Evolutionary conservation across 139 green algal genomes (phyloP).

Genomic region (Yamagishiella unicocca): DNA sequence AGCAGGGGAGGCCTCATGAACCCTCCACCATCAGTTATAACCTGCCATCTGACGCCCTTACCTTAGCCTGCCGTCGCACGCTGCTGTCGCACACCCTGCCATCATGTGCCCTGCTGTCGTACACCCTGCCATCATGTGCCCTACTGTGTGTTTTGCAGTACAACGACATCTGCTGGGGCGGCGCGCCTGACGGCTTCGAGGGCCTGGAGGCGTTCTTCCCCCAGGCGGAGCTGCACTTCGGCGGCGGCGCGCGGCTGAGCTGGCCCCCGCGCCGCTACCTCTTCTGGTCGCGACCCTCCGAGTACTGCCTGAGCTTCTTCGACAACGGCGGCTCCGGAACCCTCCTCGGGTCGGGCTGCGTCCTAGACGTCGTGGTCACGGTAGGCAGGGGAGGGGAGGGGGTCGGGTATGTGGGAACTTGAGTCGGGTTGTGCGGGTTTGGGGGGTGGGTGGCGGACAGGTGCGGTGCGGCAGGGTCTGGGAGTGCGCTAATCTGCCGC

Average conservation of each 20-base stretch:
- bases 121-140: neutral
- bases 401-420: neutral
- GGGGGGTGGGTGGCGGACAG: neutral
- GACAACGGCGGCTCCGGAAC: conserved; percentile 85
- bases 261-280: conserved; percentile 89
- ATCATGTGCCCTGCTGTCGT: too few relatives aligned
- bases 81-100: neutral
- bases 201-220: conserved; percentile 80
- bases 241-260: conserved; percentile 56
- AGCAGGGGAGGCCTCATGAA: neutral
- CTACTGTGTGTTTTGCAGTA: conserved; percentile 65
- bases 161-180: conserved; percentile 88
- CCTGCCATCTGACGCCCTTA: neutral
- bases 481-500: too few relatives aligned
- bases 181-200: conserved; percentile 57
- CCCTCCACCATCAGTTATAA: too few relatives aligned
- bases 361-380: conserved; percentile 84
- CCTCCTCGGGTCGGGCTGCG: conserved; percentile 86
- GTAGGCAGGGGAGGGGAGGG: conserved; percentile 27
- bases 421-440: neutral
- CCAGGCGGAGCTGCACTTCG: conserved; percentile 71
- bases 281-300: conserved; percentile 73
- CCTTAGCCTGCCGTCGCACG: neutral
- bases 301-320: conserved; percentile 94
- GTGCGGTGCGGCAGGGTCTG: neutral